Conservation (phyloP, 1,139 yeast species). For the Arxiozyma heterogenica region DNA sequence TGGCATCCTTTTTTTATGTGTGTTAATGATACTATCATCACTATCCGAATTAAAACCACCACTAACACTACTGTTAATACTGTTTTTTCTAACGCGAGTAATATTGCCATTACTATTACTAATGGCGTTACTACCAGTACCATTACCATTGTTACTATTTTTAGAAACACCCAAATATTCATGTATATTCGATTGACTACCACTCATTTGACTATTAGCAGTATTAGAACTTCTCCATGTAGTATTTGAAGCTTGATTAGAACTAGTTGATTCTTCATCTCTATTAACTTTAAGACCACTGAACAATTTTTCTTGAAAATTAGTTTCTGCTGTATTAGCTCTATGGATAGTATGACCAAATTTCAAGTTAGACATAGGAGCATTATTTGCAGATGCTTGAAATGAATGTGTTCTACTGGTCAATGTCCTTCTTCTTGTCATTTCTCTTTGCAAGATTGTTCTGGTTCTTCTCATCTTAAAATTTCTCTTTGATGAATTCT, state of each 20-base stretch:
- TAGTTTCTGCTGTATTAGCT: slow-evolving; percentile 9
- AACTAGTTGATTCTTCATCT: slow-evolving; percentile 20
- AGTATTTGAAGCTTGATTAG: not conserved
- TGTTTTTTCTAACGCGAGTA: not conserved
- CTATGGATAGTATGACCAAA: slow-evolving; percentile 1
- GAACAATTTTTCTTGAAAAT: slow-evolving; percentile 30
- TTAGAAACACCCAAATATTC: not conserved
- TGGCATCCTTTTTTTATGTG: not conserved
- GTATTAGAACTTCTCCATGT: not conserved
- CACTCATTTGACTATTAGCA: not conserved
- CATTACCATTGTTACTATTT: not conserved
- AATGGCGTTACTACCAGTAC: not conserved
- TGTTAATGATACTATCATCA: not conserved
- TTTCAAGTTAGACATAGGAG: not conserved
- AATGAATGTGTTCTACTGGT: slow-evolving; percentile 27
- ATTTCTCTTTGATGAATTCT: slow-evolving; percentile 60
- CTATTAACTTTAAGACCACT: slow-evolving; percentile 30
- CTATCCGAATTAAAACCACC: not conserved
- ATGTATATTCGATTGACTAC: not conserved
- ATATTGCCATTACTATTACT: slow-evolving; percentile 5
- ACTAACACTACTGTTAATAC: not conserved
- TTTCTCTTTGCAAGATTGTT: slow-evolving; percentile 37
- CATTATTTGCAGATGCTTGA: not conserved
- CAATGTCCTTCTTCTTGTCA: slow-evolving; percentile 33
- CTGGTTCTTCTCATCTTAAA: slow-evolving; percentile 74